These are phyloP conservation scores for Rosa hybrid DNA, from an alignment of 331 rosid genomes.

Conservation along the genomic window DNA sequence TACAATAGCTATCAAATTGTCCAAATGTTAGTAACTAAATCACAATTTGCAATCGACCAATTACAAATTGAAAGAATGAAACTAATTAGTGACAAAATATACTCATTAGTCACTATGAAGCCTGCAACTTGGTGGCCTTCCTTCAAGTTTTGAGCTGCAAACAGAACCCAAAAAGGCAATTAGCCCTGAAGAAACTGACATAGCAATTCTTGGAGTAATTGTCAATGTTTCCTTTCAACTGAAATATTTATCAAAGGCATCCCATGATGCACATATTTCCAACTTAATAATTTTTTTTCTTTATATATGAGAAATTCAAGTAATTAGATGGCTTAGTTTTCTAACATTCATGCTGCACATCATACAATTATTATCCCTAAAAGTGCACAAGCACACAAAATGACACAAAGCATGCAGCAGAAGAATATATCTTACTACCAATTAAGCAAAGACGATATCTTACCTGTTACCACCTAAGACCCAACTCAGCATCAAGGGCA, in stretches of 20 bases:
- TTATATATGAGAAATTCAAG: neutral
- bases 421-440: neutral
- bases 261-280: neutral
- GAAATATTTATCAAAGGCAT: neutral
- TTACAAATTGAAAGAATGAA: slow-evolving; percentile 1
- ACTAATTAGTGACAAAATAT: neutral
- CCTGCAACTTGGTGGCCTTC: slow-evolving; percentile 77
- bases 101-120: slow-evolving; percentile 24
- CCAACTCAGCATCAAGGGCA: slow-evolving; percentile 96
- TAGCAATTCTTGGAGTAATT: neutral
- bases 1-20: slow-evolving; percentile 9
- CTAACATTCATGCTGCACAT: neutral
- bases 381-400: neutral
- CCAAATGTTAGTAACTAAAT: slow-evolving; percentile 2
- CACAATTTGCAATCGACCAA: slow-evolving; percentile 20
- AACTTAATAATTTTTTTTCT: neutral
- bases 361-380: neutral
- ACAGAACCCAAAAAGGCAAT: slow-evolving; percentile 4
- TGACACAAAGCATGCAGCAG: neutral
- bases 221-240: neutral
- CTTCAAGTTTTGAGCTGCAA: slow-evolving; percentile 93
- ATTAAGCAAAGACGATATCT: slow-evolving; percentile 3
- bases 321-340: neutral
- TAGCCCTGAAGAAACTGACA: neutral
- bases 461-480: slow-evolving; percentile 97